Conservation (phyloP, 768 basidiomycete genomes). For the Wakefieldia striispora region DNA sequence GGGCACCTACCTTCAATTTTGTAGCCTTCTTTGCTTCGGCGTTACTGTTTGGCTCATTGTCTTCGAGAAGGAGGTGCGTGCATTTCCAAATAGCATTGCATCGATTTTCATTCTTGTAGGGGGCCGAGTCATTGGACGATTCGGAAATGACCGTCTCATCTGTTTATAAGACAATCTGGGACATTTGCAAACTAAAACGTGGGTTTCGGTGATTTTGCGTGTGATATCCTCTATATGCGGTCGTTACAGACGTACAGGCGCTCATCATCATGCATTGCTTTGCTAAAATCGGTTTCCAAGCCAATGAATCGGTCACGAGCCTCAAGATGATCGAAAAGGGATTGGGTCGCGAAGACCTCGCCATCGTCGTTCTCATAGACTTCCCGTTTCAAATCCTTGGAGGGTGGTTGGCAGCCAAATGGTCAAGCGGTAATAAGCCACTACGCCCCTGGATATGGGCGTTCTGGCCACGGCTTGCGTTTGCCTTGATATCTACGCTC, state of each 20-base stretch:
- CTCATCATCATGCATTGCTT: conserved; percentile 85
- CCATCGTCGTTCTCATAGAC: conserved; percentile 93
- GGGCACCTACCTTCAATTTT: conserved; percentile 81
- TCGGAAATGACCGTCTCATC: conserved; percentile 87
- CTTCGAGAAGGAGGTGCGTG: conserved; percentile 82
- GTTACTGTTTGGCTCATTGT: conserved; percentile 89
- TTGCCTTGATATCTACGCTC: conserved; percentile 68
- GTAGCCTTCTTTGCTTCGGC: conserved; percentile 73
- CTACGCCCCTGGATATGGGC: conserved; percentile 87
- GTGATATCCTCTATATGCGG: background rate
- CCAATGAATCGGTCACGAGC: conserved; percentile 86
- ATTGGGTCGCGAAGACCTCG: conserved; percentile 90
- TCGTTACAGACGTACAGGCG: conserved; percentile 75
- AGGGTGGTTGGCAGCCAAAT: conserved; percentile 91
- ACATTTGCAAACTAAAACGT: conserved; percentile 90
- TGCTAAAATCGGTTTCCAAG: conserved; percentile 92
- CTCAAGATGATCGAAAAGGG: conserved; percentile 98
- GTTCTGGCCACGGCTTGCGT: conserved; percentile 82
- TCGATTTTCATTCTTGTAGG: conserved; percentile 41
- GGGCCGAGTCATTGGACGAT: conserved; percentile 67
- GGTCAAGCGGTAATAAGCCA: conserved; percentile 79
- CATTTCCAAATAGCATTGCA: background rate
- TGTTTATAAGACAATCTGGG: conserved; percentile 95
- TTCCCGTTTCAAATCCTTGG: conserved; percentile 97
- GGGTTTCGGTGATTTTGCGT: conserved; percentile 21